A percentile compares a stretch with the other conserved stretches of the same genome.
Conservation (phyloP, 768 basidiomycete species). For the Russula vinacea region DNA sequence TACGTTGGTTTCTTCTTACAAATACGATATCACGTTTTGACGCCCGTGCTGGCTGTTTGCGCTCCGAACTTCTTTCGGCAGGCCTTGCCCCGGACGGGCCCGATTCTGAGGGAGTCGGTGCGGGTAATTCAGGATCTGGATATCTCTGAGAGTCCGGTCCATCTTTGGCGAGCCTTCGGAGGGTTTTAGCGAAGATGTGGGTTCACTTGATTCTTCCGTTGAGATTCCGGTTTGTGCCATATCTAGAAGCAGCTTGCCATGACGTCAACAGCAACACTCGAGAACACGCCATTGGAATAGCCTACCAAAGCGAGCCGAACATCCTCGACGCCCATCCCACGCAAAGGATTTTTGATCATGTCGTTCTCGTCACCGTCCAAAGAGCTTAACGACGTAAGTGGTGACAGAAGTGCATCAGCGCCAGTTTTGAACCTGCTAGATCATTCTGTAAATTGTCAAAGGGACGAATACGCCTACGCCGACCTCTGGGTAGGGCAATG, state of each 20-base stretch:
- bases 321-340: conserved; percentile 26
- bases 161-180: conserved; percentile 5
- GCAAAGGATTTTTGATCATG: conserved; percentile 8
- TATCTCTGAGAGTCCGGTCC: not conserved
- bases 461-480: not conserved
- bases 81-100: conserved; percentile 4
- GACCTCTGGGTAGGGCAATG: conserved; percentile 22
- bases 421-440: conserved; percentile 19
- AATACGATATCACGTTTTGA: conserved; percentile 29
- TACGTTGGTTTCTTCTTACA: conserved; percentile 12
- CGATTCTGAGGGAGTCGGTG: conserved; percentile 1
- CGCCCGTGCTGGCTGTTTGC: conserved; percentile 29
- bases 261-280: conserved; percentile 2
- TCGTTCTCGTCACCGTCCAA: conserved; percentile 28
- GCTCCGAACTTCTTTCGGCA: conserved; percentile 21
- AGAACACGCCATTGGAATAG: not conserved
- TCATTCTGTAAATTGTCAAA: conserved; percentile 4
- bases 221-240: conserved; percentile 21
- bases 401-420: conserved; percentile 33
- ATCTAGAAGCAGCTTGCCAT: conserved; percentile 25
- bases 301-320: conserved; percentile 28
- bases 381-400: conserved; percentile 32
- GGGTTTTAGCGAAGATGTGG: conserved; percentile 6
- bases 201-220: conserved; percentile 1
- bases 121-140: conserved; percentile 1